Conservation (phyloP, 805 yeast genomes). For the Yarrowia phangngaensis region DNA sequence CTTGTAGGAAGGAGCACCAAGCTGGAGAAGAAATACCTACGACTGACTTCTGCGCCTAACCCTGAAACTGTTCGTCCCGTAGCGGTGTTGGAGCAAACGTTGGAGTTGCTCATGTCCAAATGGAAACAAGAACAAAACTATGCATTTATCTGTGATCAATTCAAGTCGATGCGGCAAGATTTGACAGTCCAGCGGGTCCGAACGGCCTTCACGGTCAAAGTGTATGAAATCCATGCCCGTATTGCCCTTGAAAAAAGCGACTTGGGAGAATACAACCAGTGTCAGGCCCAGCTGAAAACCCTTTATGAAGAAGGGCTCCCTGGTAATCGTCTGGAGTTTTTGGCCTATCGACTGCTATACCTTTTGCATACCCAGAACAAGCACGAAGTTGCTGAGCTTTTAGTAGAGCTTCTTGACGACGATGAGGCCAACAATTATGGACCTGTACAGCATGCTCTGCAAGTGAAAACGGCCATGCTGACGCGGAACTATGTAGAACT, state of each 20-base stretch:
- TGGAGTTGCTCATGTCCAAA: slow-evolving; percentile 52
- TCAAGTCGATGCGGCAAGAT: slow-evolving; percentile 90
- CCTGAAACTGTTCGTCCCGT: slow-evolving; percentile 80
- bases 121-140: slow-evolving; percentile 56
- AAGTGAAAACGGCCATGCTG: slow-evolving; percentile 39
- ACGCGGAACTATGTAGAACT: slow-evolving; percentile 53
- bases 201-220: slow-evolving; percentile 67
- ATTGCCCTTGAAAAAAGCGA: slow-evolving; percentile 81
- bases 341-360: slow-evolving; percentile 69
- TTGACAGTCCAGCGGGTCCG: slow-evolving; percentile 85
- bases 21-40: slow-evolving; percentile 72
- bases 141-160: slow-evolving; percentile 78
- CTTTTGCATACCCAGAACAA: slow-evolving; percentile 67
- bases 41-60: slow-evolving; percentile 88
- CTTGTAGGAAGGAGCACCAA: slow-evolving; percentile 61
- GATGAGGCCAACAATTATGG: slow-evolving; percentile 29
- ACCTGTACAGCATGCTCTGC: slow-evolving; percentile 41
- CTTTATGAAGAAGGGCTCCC: slow-evolving; percentile 50
- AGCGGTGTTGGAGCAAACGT: slow-evolving; percentile 54
- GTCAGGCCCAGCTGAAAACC: slow-evolving; percentile 73
- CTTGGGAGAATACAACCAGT: slow-evolving; percentile 92
- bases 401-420: slow-evolving; percentile 32
- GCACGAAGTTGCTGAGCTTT: slow-evolving; percentile 50
- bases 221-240: slow-evolving; percentile 82
- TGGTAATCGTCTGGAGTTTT: slow-evolving; percentile 55